Base-by-base conservation (phyloP, 352 stramenopile genomes). In the Bremia lactucae region DNA sequence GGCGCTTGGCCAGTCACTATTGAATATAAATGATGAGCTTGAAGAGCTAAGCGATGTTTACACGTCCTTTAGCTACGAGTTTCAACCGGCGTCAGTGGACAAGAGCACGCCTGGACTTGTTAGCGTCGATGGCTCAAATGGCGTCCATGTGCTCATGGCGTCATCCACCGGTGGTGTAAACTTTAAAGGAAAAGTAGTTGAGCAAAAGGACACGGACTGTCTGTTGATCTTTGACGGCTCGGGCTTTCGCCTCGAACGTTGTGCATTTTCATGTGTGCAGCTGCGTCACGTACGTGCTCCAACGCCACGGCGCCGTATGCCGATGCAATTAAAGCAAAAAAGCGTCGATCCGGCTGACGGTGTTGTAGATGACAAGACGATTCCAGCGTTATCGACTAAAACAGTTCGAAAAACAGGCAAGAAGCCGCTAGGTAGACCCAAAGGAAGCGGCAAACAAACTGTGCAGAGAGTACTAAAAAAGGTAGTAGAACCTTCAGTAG, bases 131-230 rank as follows among this genome's bases (percentile, higher is more conserved):
- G 54, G 65, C 4, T 83, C 74, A 13, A 63, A 35, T 15, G 59
- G 62, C 28, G 69, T 83, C 14, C 68, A 83, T 16, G 77, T 92
- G 44, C 55, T 82, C 22, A 69, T 83, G 50, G 67, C 64, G 14
- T 74, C 68, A 24, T 72, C 65, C 18, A 65, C 55, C 0, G 76
- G 70, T 4, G 74, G 76, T 11, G 78, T 92, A 42, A 57, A 42
- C 18, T 92, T 92, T 54, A 88, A 87, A 36, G 80, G 80, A 14
- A 90, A 90, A 36, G 6, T 75, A 4, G 45, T 65, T 0, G 73
- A 87, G 35, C 77, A 86, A 57, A 91, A 91, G 47, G 72, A 86
- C 6, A 86, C 65, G 9, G 80, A 92, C 39, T 92, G 80, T 31
- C 34, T 92, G 45, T 44, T 92, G 42, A 68, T 90, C 42, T 92